Percentiles rank a stretch among this genome's conserved stretches.
Conservation (phyloP, 805 yeast genomes). For the Saturnispora bothae region DNA sequence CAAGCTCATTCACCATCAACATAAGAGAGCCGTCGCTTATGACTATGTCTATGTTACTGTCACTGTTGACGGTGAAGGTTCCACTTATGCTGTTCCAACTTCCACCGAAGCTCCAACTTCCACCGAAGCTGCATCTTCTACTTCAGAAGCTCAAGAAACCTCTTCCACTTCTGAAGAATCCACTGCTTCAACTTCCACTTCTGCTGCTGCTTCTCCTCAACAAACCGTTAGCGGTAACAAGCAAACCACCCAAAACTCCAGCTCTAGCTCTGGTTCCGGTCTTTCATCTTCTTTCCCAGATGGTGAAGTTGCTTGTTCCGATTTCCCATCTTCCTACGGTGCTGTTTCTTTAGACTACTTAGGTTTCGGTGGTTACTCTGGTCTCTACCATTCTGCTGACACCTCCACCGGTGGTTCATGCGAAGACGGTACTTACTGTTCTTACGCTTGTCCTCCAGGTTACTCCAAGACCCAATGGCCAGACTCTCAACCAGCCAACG, state of each 20-base stretch:
- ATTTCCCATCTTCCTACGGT: conserved; percentile 77
- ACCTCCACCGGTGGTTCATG: conserved; percentile 50
- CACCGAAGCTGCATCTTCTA: conserved; percentile 20
- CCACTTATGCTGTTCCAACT: conserved; percentile 30
- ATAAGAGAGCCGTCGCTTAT: conserved; percentile 46
- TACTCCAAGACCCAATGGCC: conserved; percentile 99
- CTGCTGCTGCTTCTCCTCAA: background rate
- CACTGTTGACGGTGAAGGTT: conserved; percentile 40
- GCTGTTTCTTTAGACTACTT: conserved; percentile 64
- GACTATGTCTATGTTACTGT: conserved; percentile 41
- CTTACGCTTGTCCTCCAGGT: conserved; percentile 97
- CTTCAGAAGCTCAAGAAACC: conserved; percentile 16
- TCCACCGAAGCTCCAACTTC: conserved; percentile 23
- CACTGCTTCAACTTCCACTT: conserved; percentile 24
- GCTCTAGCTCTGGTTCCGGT: conserved; percentile 28
- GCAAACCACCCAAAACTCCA: background rate
- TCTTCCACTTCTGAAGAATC: conserved; percentile 20
- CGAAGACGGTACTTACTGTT: conserved; percentile 86
- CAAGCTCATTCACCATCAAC: conserved; percentile 51
- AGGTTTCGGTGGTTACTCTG: conserved; percentile 58
- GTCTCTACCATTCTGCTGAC: conserved; percentile 39
- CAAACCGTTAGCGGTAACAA: background rate
- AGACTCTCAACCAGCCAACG: conserved; percentile 69
- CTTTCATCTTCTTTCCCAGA: conserved; percentile 61
- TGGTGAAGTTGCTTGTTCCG: conserved; percentile 56